These are phyloP conservation scores for Ogataea methanolica DNA, from an alignment of 805 yeast genomes.

Conservation along the genomic window DNA sequence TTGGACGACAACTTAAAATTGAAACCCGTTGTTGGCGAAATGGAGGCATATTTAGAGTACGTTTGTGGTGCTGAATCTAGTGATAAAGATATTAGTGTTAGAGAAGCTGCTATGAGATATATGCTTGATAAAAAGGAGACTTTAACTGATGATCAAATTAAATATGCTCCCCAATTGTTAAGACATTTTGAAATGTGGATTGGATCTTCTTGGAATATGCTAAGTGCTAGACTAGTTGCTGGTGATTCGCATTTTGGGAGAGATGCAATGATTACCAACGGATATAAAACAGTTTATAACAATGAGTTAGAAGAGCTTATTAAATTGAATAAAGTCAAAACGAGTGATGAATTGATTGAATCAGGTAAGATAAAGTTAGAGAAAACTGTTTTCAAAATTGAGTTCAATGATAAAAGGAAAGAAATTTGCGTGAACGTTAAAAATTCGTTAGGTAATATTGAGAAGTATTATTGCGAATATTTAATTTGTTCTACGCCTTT, in stretches of 20 bases:
- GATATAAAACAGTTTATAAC: constrained; percentile 40
- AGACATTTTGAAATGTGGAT: constrained; percentile 70
- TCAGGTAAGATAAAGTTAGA: constrained; percentile 15
- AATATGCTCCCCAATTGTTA: constrained; percentile 44
- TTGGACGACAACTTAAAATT: constrained; percentile 50
- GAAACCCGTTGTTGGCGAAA: constrained; percentile 29
- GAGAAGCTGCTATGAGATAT: constrained; percentile 45
- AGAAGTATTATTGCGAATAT: constrained; percentile 30
- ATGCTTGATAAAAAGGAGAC: constrained; percentile 39
- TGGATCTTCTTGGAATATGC: constrained; percentile 61
- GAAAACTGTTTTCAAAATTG: constrained; percentile 22
- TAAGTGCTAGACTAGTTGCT: constrained; percentile 55
- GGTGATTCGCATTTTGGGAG: constrained; percentile 47
- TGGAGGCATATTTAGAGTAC: constrained; percentile 19
- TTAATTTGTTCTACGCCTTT: constrained; percentile 47
- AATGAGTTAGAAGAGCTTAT: constrained; percentile 27
- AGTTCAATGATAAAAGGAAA: constrained; percentile 15
- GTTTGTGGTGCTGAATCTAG: constrained; percentile 15
- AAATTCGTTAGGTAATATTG: constrained; percentile 3
- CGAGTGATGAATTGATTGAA: constrained; percentile 7
- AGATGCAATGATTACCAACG: constrained; percentile 59
- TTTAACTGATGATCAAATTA: constrained; percentile 47
- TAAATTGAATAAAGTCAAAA: constrained; percentile 6
- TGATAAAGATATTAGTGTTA: constrained; percentile 52
- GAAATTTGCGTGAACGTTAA: constrained; percentile 18